phyloP scores from a whole-genome alignment of 2,329 filamentous ascomycete species.

The Colletotrichum costaricense region DNA sequence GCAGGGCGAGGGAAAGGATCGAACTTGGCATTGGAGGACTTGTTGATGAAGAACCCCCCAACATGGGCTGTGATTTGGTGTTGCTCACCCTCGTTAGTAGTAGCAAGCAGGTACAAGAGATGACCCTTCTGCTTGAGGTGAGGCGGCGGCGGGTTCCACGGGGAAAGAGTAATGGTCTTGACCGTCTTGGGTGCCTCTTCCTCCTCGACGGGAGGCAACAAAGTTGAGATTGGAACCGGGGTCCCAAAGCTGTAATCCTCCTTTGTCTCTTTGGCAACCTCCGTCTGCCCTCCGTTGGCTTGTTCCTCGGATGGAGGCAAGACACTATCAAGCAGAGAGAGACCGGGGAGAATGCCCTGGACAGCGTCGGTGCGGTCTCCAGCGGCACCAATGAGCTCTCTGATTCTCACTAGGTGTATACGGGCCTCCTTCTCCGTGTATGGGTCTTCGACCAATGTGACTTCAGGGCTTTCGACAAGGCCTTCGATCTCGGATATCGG shows the following conservation, averaged over 20 bases:
- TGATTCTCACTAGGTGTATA: constrained; percentile 90
- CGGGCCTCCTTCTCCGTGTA: constrained; percentile 99
- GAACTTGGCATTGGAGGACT: constrained; percentile 94
- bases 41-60: constrained; percentile 97
- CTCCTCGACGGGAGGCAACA: constrained; percentile 73
- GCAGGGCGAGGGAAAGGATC: constrained; percentile 85
- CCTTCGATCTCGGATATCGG: constrained; percentile 90
- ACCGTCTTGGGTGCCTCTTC: constrained; percentile 86
- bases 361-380: constrained; percentile 89
- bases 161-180: constrained; percentile 87
- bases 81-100: constrained; percentile 94
- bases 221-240: constrained; percentile 73
- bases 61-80: constrained; percentile 93
- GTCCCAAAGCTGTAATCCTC: constrained; percentile 83
- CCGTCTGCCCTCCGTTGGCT: constrained; percentile 56
- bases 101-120: constrained; percentile 88
- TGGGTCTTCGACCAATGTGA: constrained; percentile 89
- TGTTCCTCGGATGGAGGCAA: constrained; percentile 55
- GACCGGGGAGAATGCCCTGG: constrained; percentile 85
- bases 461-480: constrained; percentile 80
- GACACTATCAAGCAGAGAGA: constrained; percentile 88
- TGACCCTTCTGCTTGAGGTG: constrained; percentile 92
- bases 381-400: constrained; percentile 92
- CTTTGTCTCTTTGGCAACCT: constrained; percentile 49
- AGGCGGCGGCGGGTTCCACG: constrained; percentile 97